phyloP scores from a whole-genome alignment of 1,284 basidiomycete genomes.

The Trametes polyzona region DNA sequence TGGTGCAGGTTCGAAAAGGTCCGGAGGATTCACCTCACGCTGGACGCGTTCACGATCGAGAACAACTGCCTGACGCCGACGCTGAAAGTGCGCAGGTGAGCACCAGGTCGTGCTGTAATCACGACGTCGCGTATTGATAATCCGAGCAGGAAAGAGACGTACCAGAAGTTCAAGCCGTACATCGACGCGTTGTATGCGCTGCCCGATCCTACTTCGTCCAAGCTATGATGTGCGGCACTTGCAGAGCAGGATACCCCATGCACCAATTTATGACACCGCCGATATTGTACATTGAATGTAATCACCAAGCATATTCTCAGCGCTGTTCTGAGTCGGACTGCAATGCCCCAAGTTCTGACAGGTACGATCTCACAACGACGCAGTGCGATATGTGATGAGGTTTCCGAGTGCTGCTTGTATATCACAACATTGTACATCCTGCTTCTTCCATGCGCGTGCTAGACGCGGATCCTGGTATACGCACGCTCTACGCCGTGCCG shows the following conservation, averaged over 20 bases:
- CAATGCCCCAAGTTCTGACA: not conserved
- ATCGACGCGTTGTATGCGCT: slow-evolving; percentile 69
- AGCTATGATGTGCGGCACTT: too few relatives aligned
- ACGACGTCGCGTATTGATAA: not conserved
- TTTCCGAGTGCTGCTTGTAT: not conserved
- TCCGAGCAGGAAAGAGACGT: slow-evolving; percentile 66
- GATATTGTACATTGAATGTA: not conserved
- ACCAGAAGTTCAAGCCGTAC: slow-evolving; percentile 65
- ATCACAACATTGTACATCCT: slow-evolving; percentile 17
- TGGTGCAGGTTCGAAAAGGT: slow-evolving; percentile 75
- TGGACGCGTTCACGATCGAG: slow-evolving; percentile 77
- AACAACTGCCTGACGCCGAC: slow-evolving; percentile 83
- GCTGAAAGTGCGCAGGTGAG: slow-evolving; percentile 73
- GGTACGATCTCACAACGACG: too few relatives aligned
- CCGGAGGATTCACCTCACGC: slow-evolving; percentile 76
- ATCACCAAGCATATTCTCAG: not conserved
- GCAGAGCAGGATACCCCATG: too few relatives aligned
- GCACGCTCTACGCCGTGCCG: slow-evolving; percentile 35
- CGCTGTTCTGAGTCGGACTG: not conserved
- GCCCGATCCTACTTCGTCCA: slow-evolving; percentile 48
- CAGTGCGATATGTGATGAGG: too few relatives aligned
- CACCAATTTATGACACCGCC: too few relatives aligned
- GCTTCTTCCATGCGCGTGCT: not conserved
- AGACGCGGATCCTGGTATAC: not conserved
- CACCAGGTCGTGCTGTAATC: not conserved